Conservation (phyloP, 1,139 yeast species). For the Pichia sp. region DNA sequence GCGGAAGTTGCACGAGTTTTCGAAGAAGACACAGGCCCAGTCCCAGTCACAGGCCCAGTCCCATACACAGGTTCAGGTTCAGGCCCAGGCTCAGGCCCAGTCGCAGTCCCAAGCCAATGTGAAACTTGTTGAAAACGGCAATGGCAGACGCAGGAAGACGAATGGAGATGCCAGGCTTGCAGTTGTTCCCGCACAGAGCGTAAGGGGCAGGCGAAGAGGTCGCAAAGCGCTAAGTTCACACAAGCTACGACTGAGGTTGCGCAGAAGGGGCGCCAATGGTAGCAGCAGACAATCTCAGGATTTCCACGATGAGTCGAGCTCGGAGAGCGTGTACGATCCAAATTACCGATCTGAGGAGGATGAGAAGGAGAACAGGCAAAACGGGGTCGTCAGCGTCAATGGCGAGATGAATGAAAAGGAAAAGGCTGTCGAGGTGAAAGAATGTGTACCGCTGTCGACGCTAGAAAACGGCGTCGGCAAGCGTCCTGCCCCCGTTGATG, state of each 20-base stretch:
- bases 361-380: neutral
- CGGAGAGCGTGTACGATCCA: constrained; percentile 10
- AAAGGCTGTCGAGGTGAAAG: neutral
- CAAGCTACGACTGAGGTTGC: constrained; percentile 3
- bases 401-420: neutral
- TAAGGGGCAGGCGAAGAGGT: neutral
- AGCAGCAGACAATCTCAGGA: neutral
- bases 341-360: constrained; percentile 6
- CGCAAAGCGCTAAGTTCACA: neutral
- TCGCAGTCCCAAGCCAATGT: too few species aligned
- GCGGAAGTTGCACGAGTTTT: neutral
- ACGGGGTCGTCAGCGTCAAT: neutral
- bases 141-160: neutral
- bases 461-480: neutral
- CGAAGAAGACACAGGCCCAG: too few species aligned
- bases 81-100: too few species aligned
- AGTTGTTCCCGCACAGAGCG: neutral
- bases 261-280: neutral
- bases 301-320: constrained; percentile 3
- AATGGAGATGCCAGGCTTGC: neutral
- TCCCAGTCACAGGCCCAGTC: too few species aligned
- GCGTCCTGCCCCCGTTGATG: neutral
- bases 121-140: neutral
- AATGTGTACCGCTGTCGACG: neutral
- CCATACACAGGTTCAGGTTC: too few species aligned